These are phyloP conservation scores for Ustilago loliicola DNA, from an alignment of 1,284 basidiomycete genomes.

Conservation along the genomic window DNA sequence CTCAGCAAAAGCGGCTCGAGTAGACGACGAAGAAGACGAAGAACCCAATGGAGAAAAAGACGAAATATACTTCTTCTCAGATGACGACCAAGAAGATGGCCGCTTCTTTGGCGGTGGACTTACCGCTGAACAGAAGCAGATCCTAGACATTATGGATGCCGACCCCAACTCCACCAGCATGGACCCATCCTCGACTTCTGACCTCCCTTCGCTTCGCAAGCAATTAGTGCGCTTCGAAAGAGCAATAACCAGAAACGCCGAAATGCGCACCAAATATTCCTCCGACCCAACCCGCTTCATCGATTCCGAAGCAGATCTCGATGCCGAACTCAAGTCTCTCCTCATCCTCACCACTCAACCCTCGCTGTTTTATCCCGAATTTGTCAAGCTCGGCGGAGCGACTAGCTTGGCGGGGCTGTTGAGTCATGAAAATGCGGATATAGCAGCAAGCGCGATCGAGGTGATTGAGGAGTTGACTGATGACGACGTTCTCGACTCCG, in stretches of 20 bases:
- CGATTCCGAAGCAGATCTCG: slow-evolving; percentile 95
- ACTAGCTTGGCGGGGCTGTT: slow-evolving; percentile 83
- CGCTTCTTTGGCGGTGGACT: slow-evolving; percentile 68
- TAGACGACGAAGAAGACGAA: slow-evolving; percentile 40
- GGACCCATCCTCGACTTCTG: slow-evolving; percentile 1
- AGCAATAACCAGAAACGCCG: slow-evolving; percentile 90
- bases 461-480: slow-evolving; percentile 91
- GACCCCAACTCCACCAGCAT: neutral
- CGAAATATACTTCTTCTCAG: slow-evolving; percentile 52
- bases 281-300: slow-evolving; percentile 81
- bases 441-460: slow-evolving; percentile 58
- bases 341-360: slow-evolving; percentile 91
- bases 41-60: slow-evolving; percentile 25
- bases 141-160: slow-evolving; percentile 66
- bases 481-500: slow-evolving; percentile 89
- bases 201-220: slow-evolving; percentile 73
- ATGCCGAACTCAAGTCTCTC: slow-evolving; percentile 82
- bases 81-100: slow-evolving; percentile 67
- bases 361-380: slow-evolving; percentile 86
- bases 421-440: slow-evolving; percentile 70
- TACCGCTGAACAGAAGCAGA: slow-evolving; percentile 62
- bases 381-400: slow-evolving; percentile 82
- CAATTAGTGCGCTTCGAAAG: slow-evolving; percentile 86
- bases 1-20: slow-evolving; percentile 35
- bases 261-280: slow-evolving; percentile 79